Percentiles rank a stretch among this genome's conserved stretches.
phyloP scores from a whole-genome alignment of 225 moss, liverwort and hornwort genomes.

The Neckera pumila region DNA sequence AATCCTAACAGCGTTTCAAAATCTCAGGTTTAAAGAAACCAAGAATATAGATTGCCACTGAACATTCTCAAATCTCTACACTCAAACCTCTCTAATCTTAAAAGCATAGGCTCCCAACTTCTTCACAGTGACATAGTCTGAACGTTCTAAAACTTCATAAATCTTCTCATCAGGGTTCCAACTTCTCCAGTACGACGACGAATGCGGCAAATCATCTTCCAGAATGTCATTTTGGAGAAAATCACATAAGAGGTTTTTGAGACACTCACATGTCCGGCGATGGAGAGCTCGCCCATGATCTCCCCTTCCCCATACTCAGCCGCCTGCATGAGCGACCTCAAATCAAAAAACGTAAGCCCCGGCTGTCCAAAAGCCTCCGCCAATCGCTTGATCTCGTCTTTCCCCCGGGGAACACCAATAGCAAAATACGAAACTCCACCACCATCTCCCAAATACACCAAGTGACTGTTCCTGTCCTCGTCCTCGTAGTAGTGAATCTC shows the following conservation, averaged over 20 bases:
- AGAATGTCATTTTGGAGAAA: neutral
- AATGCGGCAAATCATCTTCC: neutral
- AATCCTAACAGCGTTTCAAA: neutral
- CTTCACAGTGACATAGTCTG: neutral
- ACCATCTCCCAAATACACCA: slow-evolving; percentile 67
- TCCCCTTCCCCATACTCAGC: slow-evolving; percentile 28
- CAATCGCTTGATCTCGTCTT: slow-evolving; percentile 22
- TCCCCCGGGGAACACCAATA: slow-evolving; percentile 16
- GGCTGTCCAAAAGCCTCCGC: slow-evolving; percentile 20
- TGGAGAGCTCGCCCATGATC: slow-evolving; percentile 65
- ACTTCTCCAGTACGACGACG: neutral
- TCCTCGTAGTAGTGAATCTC: slow-evolving; percentile 5
- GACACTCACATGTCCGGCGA: slow-evolving; percentile 70
- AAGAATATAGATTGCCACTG: neutral
- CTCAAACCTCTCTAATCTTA: neutral
- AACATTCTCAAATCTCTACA: neutral
- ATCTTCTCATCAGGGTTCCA: neutral
- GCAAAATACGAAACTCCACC: slow-evolving; percentile 56
- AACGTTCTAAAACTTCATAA: neutral
- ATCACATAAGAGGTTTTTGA: neutral
- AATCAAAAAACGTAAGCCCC: slow-evolving; percentile 48
- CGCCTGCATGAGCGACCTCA: slow-evolving; percentile 75
- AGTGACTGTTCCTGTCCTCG: slow-evolving; percentile 27
- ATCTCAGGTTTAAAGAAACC: neutral
- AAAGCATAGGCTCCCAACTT: neutral